Base-by-base conservation (phyloP, 352 stramenopile genomes). In the Halophytophthora polymorphica region DNA sequence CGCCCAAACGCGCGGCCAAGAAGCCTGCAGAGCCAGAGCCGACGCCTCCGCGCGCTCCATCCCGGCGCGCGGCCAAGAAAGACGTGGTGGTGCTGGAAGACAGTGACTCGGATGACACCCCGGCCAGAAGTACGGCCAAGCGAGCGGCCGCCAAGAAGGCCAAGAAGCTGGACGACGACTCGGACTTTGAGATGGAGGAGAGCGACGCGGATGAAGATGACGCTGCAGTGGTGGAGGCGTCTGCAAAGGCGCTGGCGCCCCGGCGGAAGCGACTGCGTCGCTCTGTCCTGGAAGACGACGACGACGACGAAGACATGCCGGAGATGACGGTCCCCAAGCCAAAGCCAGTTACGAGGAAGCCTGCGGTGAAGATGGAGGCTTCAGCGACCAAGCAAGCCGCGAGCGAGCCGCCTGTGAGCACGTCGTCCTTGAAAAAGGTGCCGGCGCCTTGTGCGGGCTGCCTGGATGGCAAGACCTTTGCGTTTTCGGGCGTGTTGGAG, bases 401-500 rank as follows among this genome's bases (percentile, higher is more conserved):
- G 21, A 35, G 3, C 25, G 17, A 35, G 47, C 47, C 8, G 4
- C 25, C 25, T 31, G 25, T 31, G 25, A 31, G 25, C 25, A 31
- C 6, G 8, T 31, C 25, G 25, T 62, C 53, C 23, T 45, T 75
- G 21, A 73, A 74, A 18, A 85, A 84, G 28, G 58, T 81, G 17
- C 81, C 81, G 15, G 55, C 65, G 19, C 66, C 73, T 12, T 87
- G 71, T 31, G 54, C 76, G 0, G 79, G 79, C 1, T 90, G 78
- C 48, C 51, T 95, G n/a, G 79, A 93, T 25, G 79, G 78, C 18
- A 80, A 86, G 54, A 77, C 75, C 8, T 95, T 95, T 51, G 65
- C 64, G 11, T 93, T 95, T 48, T 85, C 82, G 0, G 84, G 84
- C n/a, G 66, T 83, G 23, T 34, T 95, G 41, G 53, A 62, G 14